phyloP scores from a whole-genome alignment of 2,329 filamentous ascomycete species.

The Aureobasidium pullulans region DNA sequence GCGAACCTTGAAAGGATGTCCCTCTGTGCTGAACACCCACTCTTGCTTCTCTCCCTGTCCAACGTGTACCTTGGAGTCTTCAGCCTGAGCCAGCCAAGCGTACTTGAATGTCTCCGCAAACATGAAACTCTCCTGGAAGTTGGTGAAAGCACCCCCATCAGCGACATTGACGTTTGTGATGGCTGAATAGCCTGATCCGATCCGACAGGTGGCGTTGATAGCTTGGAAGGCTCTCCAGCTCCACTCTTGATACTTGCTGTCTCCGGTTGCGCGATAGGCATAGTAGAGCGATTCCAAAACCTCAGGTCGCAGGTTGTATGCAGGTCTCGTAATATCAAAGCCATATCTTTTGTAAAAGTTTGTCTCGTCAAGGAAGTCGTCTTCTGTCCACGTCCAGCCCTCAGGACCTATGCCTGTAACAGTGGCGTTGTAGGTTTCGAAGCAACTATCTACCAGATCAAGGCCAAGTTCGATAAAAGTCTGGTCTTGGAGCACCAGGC shows the following conservation, averaged over 20 bases:
- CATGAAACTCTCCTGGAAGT: constrained; percentile 82
- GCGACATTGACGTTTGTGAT: constrained; percentile 59
- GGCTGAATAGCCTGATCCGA: constrained; percentile 59
- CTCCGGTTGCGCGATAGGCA: constrained; percentile 71
- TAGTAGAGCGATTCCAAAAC: constrained; percentile 83
- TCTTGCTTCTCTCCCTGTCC: constrained; percentile 16
- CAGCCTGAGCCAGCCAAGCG: constrained; percentile 59
- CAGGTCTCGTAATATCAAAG: constrained; percentile 58
- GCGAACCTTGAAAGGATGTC: constrained; percentile 49
- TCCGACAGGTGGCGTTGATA: constrained; percentile 57
- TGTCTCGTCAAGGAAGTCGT: constrained; percentile 18
- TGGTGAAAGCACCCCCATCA: constrained; percentile 52
- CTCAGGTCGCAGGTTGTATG: constrained; percentile 66
- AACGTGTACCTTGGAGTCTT: constrained; percentile 15
- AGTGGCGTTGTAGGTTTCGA: constrained; percentile 62
- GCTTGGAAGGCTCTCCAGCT: constrained; percentile 70
- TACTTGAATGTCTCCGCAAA: constrained; percentile 88
- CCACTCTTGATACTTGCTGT: constrained; percentile 72
- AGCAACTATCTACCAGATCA: constrained; percentile 62
- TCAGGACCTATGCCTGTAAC: constrained; percentile 72
- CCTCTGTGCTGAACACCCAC: constrained; percentile 60
- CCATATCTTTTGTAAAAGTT: constrained; percentile 58
- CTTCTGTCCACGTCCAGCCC: constrained; percentile 36
- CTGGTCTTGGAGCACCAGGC: constrained; percentile 57
- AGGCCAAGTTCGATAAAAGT: constrained; percentile 70